These are phyloP conservation scores for Trichosporon sp. DNA, from an alignment of 1,284 basidiomycete genomes.

Conservation along the genomic window DNA sequence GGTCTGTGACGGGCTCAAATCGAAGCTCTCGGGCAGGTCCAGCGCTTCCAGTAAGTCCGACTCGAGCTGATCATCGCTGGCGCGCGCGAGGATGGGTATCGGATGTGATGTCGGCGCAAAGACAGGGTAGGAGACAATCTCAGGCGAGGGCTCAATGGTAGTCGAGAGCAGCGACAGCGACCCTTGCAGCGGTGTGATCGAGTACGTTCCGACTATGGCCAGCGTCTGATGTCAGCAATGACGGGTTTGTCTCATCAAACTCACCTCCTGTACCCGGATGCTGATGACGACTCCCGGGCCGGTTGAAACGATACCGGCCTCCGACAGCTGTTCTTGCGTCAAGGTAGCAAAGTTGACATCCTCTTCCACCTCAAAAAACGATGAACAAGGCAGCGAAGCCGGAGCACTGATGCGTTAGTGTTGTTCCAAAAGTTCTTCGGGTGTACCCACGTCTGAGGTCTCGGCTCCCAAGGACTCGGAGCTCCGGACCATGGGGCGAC, in stretches of 20 bases:
- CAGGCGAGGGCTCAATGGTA: constrained; percentile 48
- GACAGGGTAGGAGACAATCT: constrained; percentile 40
- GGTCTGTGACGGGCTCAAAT: constrained; percentile 6
- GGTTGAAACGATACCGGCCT: constrained; percentile 17
- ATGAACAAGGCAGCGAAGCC: constrained; percentile 10
- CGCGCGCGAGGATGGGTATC: constrained; percentile 51
- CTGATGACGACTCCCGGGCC: constrained; percentile 34
- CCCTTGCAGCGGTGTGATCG: constrained; percentile 33
- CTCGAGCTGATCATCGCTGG: constrained; percentile 5
- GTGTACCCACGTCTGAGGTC: constrained; percentile 6
- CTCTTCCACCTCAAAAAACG: constrained; percentile 22
- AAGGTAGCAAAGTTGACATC: constrained; percentile 25
- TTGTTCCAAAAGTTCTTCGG: neutral
- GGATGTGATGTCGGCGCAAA: constrained; percentile 55
- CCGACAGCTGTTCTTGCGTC: constrained; percentile 11
- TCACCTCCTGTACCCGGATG: constrained; percentile 35
- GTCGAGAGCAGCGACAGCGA: constrained; percentile 35
- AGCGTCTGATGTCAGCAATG: constrained; percentile 23
- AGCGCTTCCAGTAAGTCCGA: constrained; percentile 12
- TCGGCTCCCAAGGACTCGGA: constrained; percentile 9
- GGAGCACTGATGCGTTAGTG: constrained; percentile 4
- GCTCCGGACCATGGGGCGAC: constrained; percentile 25
- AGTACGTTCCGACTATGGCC: constrained; percentile 36
- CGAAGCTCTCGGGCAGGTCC: constrained; percentile 22
- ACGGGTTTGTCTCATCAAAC: constrained; percentile 1